These are phyloP conservation scores for Postia placenta DNA, from an alignment of 768 basidiomycete genomes.

Conservation along the genomic window DNA sequence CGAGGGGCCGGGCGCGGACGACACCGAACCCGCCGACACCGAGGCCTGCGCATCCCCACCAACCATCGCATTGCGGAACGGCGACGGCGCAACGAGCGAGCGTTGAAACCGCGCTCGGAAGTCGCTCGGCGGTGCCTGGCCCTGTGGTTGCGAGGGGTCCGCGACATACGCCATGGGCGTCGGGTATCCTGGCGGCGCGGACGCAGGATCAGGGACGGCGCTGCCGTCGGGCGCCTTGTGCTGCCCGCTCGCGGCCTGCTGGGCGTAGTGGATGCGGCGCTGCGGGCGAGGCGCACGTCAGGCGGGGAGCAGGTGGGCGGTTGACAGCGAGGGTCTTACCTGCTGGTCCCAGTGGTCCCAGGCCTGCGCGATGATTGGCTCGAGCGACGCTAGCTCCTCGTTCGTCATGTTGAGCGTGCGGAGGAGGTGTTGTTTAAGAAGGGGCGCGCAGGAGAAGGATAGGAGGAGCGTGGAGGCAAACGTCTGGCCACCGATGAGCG, in stretches of 20 bases:
- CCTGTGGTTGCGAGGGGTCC: constrained; percentile 26
- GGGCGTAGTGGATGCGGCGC: constrained; percentile 45
- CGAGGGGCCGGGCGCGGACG: constrained; percentile 1
- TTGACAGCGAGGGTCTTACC: constrained; percentile 43
- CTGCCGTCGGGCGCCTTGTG: constrained; percentile 24
- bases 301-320: not conserved
- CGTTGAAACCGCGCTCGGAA: constrained; percentile 65
- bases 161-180: constrained; percentile 23
- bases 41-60: constrained; percentile 14
- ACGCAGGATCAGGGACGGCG: constrained; percentile 16
- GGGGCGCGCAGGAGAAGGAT: constrained; percentile 68
- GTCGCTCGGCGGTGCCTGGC: constrained; percentile 37
- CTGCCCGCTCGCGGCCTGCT: constrained; percentile 21
- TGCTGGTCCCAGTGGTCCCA: constrained; percentile 86
- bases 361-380: constrained; percentile 76
- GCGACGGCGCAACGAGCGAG: constrained; percentile 52
- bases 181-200: constrained; percentile 16
- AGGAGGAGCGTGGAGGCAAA: constrained; percentile 76
- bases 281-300: constrained; percentile 12
- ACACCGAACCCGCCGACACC: not conserved
- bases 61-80: constrained; percentile 37
- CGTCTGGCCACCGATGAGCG: constrained; percentile 55
- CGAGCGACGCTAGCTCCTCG: constrained; percentile 73
- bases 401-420: constrained; percentile 68
- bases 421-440: constrained; percentile 70